Conservation (phyloP, 2,329 filamentous ascomycete genomes). For the Rutstroemia sp. region DNA sequence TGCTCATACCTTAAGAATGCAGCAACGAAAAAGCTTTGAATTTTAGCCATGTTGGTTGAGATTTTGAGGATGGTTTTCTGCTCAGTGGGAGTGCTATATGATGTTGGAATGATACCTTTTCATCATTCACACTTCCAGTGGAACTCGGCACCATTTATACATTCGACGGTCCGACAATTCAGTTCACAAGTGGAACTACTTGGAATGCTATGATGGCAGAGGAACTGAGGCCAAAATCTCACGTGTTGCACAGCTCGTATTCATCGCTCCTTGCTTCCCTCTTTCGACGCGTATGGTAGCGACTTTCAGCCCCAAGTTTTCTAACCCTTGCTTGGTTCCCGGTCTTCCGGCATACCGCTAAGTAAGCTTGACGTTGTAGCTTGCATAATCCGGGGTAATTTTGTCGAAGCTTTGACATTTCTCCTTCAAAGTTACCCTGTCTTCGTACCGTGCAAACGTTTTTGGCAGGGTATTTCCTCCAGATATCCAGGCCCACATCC, state of each 20-base stretch:
- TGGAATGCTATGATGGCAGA: not conserved
- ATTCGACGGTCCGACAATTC: not conserved
- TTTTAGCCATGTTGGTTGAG: constrained; percentile 1
- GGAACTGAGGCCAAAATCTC: not conserved
- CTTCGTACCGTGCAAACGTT: not conserved
- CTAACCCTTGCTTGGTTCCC: not conserved
- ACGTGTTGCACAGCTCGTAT: constrained; percentile 1
- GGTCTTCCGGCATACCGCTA: not conserved
- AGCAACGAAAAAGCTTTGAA: not conserved
- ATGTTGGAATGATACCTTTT: not conserved
- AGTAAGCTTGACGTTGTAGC: not conserved
- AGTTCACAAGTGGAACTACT: not conserved
- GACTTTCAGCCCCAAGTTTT: not conserved
- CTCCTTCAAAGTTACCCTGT: not conserved
- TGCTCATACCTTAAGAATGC: not conserved
- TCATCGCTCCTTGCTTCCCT: not conserved
- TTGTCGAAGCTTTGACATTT: no score
- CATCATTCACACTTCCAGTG: not conserved
- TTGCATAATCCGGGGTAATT: not conserved
- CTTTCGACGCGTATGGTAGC: not conserved
- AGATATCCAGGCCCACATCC: no score
- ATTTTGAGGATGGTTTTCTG: not conserved
- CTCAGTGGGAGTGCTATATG: not conserved
- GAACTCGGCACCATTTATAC: not conserved
- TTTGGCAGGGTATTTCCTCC: not conserved